Percentiles rank a stretch among this genome's conserved stretches.
phyloP scores from a whole-genome alignment of 2,329 filamentous ascomycete species.

The Septoria petroselini region DNA sequence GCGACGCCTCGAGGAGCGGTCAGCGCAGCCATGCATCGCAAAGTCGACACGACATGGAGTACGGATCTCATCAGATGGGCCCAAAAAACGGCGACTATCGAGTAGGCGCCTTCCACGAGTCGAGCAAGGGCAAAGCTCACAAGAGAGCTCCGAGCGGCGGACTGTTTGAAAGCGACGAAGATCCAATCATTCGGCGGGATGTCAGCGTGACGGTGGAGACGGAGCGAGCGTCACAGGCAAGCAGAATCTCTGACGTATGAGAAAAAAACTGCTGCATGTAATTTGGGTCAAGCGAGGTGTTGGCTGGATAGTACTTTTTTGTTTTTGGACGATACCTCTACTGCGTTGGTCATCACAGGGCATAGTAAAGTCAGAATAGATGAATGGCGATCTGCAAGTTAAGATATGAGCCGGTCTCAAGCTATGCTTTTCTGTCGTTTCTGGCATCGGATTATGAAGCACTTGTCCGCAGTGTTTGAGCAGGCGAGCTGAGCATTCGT shows the following conservation, averaged over 20 bases:
- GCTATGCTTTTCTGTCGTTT: too few relatives aligned
- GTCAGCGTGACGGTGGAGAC: constrained; percentile 25
- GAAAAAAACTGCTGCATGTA: background rate
- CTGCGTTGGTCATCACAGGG: background rate
- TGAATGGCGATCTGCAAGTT: background rate
- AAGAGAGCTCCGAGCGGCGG: constrained; percentile 21
- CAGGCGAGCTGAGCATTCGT: too few relatives aligned
- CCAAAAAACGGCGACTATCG: constrained; percentile 22
- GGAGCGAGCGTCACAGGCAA: constrained; percentile 15
- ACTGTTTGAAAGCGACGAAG: constrained; percentile 23
- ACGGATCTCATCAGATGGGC: constrained; percentile 16
- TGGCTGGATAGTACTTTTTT: background rate
- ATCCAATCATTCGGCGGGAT: constrained; percentile 30
- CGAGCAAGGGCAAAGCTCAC: constrained; percentile 10
- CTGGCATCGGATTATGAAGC: too few relatives aligned
- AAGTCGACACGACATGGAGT: constrained; percentile 10
- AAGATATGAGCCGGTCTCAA: too few relatives aligned
- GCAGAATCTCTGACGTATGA: background rate
- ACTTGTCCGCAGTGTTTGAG: too few relatives aligned
- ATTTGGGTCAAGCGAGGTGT: constrained; percentile 6
- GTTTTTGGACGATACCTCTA: background rate
- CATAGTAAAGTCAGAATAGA: background rate
- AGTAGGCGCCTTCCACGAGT: constrained; percentile 24
- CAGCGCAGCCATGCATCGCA: constrained; percentile 6
- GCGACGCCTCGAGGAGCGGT: constrained; percentile 8